Evolutionary conservation across 1,139 yeast genomes (phyloP).

Genomic region (Lodderomyces pseudojiufengensis): DNA sequence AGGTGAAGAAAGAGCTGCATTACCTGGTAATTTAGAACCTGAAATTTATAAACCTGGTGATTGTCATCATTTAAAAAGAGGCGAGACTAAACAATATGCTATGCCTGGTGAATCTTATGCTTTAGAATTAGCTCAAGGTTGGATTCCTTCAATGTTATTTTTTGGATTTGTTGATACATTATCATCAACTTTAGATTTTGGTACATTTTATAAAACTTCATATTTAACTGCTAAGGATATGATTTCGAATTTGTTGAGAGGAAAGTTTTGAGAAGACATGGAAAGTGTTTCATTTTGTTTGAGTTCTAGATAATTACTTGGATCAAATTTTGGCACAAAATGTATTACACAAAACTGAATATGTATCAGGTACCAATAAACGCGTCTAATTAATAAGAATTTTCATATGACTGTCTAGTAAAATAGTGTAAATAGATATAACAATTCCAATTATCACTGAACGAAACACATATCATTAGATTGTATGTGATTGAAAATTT

Average conservation of each 20-base stretch:
- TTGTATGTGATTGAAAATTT: too few species aligned
- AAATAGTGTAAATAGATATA: too few species aligned
- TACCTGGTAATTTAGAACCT: conserved; percentile 54
- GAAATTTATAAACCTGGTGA: conserved; percentile 80
- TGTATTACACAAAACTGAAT: too few species aligned
- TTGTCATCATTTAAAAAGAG: conserved; percentile 71
- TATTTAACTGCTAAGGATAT: conserved; percentile 75
- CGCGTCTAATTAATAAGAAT: too few species aligned
- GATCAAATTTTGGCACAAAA: too few species aligned
- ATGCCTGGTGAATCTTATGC: conserved; percentile 85
- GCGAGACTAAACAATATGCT: conserved; percentile 73
- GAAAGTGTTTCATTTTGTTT: too few species aligned
- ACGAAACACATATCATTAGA: too few species aligned
- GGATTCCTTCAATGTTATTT: conserved; percentile 97
- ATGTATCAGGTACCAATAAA: too few species aligned
- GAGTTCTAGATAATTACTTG: not conserved
- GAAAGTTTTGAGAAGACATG: conserved; percentile 67
- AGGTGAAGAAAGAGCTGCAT: conserved; percentile 75
- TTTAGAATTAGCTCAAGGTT: conserved; percentile 94
- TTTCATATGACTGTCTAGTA: too few species aligned
- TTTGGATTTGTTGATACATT: conserved; percentile 84
- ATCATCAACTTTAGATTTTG: conserved; percentile 77
- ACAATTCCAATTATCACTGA: too few species aligned
- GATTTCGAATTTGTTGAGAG: conserved; percentile 59
- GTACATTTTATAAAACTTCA: conserved; percentile 63